phyloP scores from a whole-genome alignment of 139 green algal genomes.

The Zygnema cylindricum region DNA sequence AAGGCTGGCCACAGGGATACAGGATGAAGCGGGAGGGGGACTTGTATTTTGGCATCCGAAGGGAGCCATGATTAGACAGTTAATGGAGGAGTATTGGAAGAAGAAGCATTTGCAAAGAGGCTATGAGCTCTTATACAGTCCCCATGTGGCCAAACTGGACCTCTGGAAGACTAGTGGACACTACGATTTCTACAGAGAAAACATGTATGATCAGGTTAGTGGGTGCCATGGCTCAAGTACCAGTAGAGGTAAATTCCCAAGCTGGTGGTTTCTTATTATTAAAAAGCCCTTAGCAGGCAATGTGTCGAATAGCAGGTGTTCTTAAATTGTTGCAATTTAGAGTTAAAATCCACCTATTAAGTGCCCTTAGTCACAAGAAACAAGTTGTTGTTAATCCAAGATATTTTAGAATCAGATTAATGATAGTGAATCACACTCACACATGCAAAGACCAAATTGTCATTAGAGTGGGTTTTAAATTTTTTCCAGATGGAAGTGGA shows the following conservation, averaged over 20 bases:
- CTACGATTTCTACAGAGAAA: conserved; percentile 94
- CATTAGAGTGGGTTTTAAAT: too few species aligned
- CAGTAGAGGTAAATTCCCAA: too few species aligned
- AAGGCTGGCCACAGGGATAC: not conserved
- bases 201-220: conserved; percentile 88
- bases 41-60: conserved; percentile 98
- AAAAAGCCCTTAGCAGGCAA: too few species aligned
- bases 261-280: too few species aligned
- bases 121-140: conserved; percentile 88
- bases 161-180: conserved; percentile 96
- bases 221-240: not conserved
- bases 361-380: too few species aligned
- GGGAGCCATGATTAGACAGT: conserved; percentile 82
- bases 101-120: conserved; percentile 83
- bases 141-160: conserved; percentile 93
- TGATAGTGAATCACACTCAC: too few species aligned
- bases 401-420: too few species aligned
- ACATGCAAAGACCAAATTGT: too few species aligned
- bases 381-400: too few species aligned
- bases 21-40: conserved; percentile 78
- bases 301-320: too few species aligned
- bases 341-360: too few species aligned
- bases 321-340: too few species aligned
- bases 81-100: conserved; percentile 95
- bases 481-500: conserved; percentile 57